Evolutionary conservation across 2,329 filamentous ascomycete species (phyloP), one percentile per base, ranked within the genome.

Genomic region (Diaporthe ampelina): DNA sequence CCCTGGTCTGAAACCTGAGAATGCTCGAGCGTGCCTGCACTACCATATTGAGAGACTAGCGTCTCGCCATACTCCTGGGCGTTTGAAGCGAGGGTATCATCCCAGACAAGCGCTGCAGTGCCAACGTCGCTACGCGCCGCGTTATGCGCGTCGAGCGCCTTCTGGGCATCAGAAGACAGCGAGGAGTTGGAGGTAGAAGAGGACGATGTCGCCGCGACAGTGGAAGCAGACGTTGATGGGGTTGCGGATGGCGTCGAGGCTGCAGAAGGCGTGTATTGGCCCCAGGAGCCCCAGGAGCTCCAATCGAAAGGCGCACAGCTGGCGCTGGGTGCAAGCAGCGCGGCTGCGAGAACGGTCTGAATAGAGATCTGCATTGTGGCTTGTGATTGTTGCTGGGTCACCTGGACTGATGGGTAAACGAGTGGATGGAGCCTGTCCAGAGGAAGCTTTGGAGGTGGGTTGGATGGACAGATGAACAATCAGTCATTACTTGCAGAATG

Each of bases 341-440:
- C 61, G 29, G 61, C 61, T 67, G 45, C 61, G 43, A 67, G 45
- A 10, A 52, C 61, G 43, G 61, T 35, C 21, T 67, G 43, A 45
- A 67, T 35, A 15, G 61, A 67, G 61, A 67, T 67, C 43, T 67
- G 61, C 61, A 67, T 67, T 52, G 26, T 67, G 43, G 29, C 43
- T 50, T 52, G 19, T 50, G 26, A 10, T 8, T 29, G 19, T 37
- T 50, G 10, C 24, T 19, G 45, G 43, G 61, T 50, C 43, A 24
- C 45, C 61, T 52, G 43, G 61, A 67, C 61, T 67, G 26, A 15
- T 35, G 11, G 9, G 8, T 32, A 67, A 50, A 67, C 61, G 61
- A 67, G 61, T 67, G 61, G 3, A 35, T 50, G 43, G 61, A 52
- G n/a, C 40, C 43, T 50, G 43, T 19, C 61, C 43, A 21, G 45